Evolutionary conservation across 202 grass and related monocot species (phyloP).

Genomic region (Digitaria exilis): DNA sequence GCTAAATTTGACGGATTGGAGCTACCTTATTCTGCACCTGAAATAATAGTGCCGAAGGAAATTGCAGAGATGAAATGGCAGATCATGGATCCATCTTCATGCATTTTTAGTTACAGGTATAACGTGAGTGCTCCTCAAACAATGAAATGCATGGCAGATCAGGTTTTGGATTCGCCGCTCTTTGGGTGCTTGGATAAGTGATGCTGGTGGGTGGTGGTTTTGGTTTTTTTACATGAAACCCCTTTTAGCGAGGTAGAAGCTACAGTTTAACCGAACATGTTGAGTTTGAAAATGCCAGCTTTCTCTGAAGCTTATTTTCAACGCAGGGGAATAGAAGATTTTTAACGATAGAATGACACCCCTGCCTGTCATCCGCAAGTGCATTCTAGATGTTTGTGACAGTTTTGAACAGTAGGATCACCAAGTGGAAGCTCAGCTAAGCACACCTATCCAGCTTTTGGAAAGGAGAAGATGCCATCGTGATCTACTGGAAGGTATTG

Average conservation of each 20-base stretch:
- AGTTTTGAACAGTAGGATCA: background rate
- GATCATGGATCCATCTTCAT: no score
- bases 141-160: no score
- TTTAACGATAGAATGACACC: background rate
- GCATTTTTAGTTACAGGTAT: no score
- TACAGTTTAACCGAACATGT: background rate
- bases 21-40: no score
- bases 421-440: background rate
- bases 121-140: no score
- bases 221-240: no score
- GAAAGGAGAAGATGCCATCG: background rate
- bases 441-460: background rate
- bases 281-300: background rate
- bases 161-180: background rate
- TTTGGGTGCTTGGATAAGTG: background rate
- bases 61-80: no score
- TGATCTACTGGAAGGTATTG: background rate
- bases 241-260: no score
- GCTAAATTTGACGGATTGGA: background rate
- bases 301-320: background rate
- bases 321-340: no score
- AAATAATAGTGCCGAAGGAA: no score
- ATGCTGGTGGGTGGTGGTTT: no score
- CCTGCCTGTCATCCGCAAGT: background rate
- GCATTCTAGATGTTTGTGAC: no score